These are phyloP conservation scores for Eutypella sp. DNA, from an alignment of 2,329 filamentous ascomycete species.

Conservation along the genomic window DNA sequence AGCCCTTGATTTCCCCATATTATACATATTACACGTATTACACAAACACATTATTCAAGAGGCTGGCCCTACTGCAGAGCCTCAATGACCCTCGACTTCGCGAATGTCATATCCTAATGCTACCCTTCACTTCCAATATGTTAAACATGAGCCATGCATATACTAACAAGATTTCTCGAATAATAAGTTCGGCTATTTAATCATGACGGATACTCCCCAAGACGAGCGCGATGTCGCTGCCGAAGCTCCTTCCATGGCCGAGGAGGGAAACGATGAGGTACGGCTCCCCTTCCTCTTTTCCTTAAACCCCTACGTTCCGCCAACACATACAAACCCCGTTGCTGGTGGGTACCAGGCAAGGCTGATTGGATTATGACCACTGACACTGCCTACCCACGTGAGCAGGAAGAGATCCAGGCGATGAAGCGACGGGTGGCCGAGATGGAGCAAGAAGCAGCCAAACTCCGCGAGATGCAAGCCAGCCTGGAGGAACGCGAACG, in stretches of 20 bases:
- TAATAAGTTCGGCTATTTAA: neutral
- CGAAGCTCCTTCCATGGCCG: slow-evolving; percentile 31
- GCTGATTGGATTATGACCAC: slow-evolving; percentile 11
- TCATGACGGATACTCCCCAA: slow-evolving; percentile 23
- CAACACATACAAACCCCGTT: slow-evolving; percentile 3
- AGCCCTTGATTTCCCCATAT: too few relatives aligned
- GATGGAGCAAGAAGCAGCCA: slow-evolving; percentile 86
- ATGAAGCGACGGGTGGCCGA: slow-evolving; percentile 85
- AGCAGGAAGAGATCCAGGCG: slow-evolving; percentile 71
- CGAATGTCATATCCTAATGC: neutral
- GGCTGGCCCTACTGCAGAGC: too few relatives aligned
- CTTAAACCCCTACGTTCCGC: slow-evolving; percentile 9
- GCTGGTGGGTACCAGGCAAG: slow-evolving; percentile 2
- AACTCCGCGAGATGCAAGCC: slow-evolving; percentile 82
- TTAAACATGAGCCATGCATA: too few relatives aligned
- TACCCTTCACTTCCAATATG: neutral
- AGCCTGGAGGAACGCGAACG: slow-evolving; percentile 83
- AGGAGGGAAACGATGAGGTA: slow-evolving; percentile 45
- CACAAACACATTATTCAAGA: too few relatives aligned
- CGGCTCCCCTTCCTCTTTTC: slow-evolving; percentile 25
- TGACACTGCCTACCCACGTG: slow-evolving; percentile 15
- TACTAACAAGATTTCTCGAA: neutral
- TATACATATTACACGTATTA: too few relatives aligned
- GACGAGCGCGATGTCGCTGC: slow-evolving; percentile 21
- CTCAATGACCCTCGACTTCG: too few relatives aligned